These are phyloP conservation scores for Papiliotrema terrestris DNA, from an alignment of 1,284 basidiomycete genomes.

Conservation along the genomic window DNA sequence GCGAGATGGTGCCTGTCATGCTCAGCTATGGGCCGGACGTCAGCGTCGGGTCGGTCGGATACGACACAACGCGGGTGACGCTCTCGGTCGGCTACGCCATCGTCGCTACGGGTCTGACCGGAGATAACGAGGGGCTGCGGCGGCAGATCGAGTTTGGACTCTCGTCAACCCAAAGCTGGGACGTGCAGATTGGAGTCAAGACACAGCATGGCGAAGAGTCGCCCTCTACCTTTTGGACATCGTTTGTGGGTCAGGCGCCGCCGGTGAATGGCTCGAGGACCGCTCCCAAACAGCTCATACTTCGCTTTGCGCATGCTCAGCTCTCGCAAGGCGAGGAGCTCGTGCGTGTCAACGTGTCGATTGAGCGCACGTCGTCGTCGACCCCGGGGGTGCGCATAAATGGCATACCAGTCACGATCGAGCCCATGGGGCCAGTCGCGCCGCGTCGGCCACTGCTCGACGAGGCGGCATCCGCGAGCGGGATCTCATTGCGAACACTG, in stretches of 20 bases:
- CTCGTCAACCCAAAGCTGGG: slow-evolving; percentile 81
- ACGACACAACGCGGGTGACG: slow-evolving; percentile 75
- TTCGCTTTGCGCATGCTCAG: slow-evolving; percentile 67
- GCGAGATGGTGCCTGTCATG: slow-evolving; percentile 69
- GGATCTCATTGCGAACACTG: slow-evolving; percentile 35
- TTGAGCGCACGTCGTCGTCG: slow-evolving; percentile 66
- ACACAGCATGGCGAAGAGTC: slow-evolving; percentile 62
- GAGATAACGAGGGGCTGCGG: slow-evolving; percentile 55
- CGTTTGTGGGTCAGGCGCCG: slow-evolving; percentile 57
- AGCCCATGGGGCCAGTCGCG: slow-evolving; percentile 41
- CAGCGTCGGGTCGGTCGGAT: slow-evolving; percentile 69
- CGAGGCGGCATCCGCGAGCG: slow-evolving; percentile 41
- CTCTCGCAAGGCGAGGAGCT: slow-evolving; percentile 60
- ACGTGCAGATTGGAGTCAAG: slow-evolving; percentile 67
- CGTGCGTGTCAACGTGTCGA: slow-evolving; percentile 69
- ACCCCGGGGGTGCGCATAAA: slow-evolving; percentile 66
- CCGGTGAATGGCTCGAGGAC: slow-evolving; percentile 40
- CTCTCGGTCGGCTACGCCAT: slow-evolving; percentile 83
- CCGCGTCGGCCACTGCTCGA: slow-evolving; percentile 27
- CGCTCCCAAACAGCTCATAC: slow-evolving; percentile 59
- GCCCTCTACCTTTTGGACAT: slow-evolving; percentile 64
- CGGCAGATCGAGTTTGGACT: slow-evolving; percentile 76
- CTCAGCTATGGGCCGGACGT: slow-evolving; percentile 77
- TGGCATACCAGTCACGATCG: slow-evolving; percentile 68
- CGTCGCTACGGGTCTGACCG: slow-evolving; percentile 65